Conservation (phyloP, 352 stramenopile species). For the Globisporangium alternatum region DNA sequence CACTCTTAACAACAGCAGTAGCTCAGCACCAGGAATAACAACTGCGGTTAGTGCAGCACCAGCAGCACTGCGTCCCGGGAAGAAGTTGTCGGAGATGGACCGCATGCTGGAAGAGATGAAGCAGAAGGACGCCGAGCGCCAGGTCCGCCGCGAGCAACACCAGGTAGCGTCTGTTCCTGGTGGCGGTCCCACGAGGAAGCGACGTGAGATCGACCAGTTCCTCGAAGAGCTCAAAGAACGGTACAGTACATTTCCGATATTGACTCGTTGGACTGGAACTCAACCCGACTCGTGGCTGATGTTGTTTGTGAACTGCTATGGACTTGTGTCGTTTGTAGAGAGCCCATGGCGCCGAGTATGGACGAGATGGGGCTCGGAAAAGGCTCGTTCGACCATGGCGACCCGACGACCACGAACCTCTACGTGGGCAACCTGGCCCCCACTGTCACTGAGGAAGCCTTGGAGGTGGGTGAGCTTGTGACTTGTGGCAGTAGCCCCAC, state of each 20-base stretch:
- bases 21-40: not conserved
- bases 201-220: slow-evolving; percentile 85
- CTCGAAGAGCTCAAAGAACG: slow-evolving; percentile 88
- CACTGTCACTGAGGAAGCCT: slow-evolving; percentile 89
- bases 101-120: slow-evolving; percentile 74
- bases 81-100: slow-evolving; percentile 63
- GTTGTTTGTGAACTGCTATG: not conserved
- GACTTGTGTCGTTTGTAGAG: slow-evolving; percentile 4
- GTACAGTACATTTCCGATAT: slow-evolving; percentile 14
- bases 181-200: slow-evolving; percentile 33
- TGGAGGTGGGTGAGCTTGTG: slow-evolving; percentile 42
- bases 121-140: slow-evolving; percentile 37
- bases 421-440: slow-evolving; percentile 94
- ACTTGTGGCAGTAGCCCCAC: no score
- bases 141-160: slow-evolving; percentile 22
- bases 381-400: slow-evolving; percentile 84
- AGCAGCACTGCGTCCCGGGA: slow-evolving; percentile 10
- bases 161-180: not conserved
- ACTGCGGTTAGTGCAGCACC: slow-evolving; percentile 1
- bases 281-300: not conserved
- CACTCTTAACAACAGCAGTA: not conserved
- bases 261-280: not conserved
- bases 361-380: slow-evolving; percentile 26
- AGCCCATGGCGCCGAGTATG: slow-evolving; percentile 11
- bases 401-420: slow-evolving; percentile 90